These are phyloP conservation scores for baker's yeast (Saccharomyces cerevisiae) DNA, from an alignment of 805 yeast species.

Conservation along the genomic window DNA sequence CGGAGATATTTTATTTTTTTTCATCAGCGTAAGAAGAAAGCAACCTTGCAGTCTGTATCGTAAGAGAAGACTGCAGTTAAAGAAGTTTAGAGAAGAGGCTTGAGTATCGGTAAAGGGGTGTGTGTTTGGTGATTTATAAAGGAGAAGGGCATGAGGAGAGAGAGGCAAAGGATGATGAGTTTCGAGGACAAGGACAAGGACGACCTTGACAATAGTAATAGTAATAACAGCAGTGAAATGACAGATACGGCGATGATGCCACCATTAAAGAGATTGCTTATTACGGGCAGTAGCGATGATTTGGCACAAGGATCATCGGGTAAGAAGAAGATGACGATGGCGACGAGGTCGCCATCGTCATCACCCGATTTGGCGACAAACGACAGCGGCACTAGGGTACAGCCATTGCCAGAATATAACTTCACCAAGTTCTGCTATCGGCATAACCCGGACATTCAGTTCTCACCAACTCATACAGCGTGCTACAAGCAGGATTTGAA, in stretches of 20 bases:
- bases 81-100: background rate
- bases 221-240: background rate
- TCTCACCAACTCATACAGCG: slow-evolving; percentile 29
- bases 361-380: background rate
- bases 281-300: background rate
- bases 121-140: background rate
- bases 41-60: background rate
- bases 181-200: background rate
- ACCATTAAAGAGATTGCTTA: background rate
- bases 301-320: background rate
- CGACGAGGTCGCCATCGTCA: background rate
- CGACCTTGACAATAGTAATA: background rate
- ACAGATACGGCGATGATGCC: slow-evolving; percentile 1
- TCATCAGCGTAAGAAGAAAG: background rate
- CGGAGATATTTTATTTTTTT: background rate
- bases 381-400: background rate
- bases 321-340: background rate
- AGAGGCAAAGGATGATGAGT: background rate
- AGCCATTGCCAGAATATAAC: slow-evolving; percentile 34
- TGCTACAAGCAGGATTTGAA: slow-evolving; percentile 24
- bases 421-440: slow-evolving; percentile 76
- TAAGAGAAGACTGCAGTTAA: background rate
- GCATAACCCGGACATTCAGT: slow-evolving; percentile 81
- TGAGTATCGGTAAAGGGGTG: background rate
- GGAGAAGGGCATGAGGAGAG: background rate